Evolutionary conservation across 2,329 filamentous ascomycete genomes (phyloP), one percentile per base, ranked within the genome.

Genomic region (Arachnopeziza araneosa): DNA sequence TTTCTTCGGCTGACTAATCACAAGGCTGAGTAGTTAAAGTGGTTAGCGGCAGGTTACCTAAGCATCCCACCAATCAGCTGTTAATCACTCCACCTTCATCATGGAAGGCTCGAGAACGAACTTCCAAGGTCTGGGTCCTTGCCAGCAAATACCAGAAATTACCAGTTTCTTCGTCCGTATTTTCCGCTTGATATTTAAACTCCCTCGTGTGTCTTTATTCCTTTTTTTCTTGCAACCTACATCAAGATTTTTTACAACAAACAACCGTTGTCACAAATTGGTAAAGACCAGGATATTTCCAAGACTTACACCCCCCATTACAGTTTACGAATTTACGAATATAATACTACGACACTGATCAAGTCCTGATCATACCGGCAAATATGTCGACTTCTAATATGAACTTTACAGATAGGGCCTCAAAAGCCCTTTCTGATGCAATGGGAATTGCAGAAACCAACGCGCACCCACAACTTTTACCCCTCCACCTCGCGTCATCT

Each of bases 351-450:
- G 55, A 50, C 32, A 51, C 23, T 44, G 36, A 44, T 44, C 36
- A 44, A 44, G 36, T 14, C 36, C 36, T 44, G 36, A 44, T 44
- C 36, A 44, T 17, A 44, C 36, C 5, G 62, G 65, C 54, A 73
- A 84, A 67, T 67, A 91, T 92, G 89, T 84, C 83, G 75, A 66
- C 68, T 48, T 83, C 86, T 56, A 84, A 87, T 70, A 91, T 93
- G 87, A 88, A 96, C 74, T 97, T 97, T 74, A 99, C 95, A 67
- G 93, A 98, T 77, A 82, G 90, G 77, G 95, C 91, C 67, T 90
- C 93, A 73, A 91, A 93, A 79, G 90, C 93, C 70, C 82, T 99
- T 73, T 85, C 90, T 70, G 91, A 97, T 75, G 90, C 93, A 75
- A 93, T 95, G 81, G 81, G 84, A 62, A 82, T 98, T 69, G 92